Percentiles rank a stretch among this genome's conserved stretches.
Conservation (phyloP, 2,329 filamentous ascomycete species). For the Fusarium sp. region DNA sequence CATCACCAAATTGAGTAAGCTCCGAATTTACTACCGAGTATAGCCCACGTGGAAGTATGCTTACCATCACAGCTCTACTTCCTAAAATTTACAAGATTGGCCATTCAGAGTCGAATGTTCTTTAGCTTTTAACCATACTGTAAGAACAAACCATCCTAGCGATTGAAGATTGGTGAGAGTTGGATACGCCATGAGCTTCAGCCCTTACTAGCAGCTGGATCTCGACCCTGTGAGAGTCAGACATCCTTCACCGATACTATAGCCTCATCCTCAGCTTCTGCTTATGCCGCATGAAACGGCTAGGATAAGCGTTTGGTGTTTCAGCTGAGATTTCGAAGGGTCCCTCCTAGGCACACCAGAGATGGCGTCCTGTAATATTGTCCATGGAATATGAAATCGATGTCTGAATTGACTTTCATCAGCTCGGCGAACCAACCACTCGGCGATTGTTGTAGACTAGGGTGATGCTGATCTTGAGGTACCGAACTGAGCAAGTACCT, state of each 20-base stretch:
- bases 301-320: neutral
- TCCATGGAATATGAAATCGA: neutral
- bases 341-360: neutral
- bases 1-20: neutral
- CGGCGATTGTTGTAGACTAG: neutral
- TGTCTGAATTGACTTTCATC: neutral
- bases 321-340: neutral
- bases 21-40: neutral
- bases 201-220: neutral
- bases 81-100: neutral
- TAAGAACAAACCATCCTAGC: neutral
- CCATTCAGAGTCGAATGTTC: neutral
- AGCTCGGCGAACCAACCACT: neutral
- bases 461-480: neutral
- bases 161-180: neutral
- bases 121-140: rapidly evolving
- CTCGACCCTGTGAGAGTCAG: neutral
- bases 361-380: neutral
- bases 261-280: neutral
- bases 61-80: neutral
- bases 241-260: neutral
- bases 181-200: neutral
- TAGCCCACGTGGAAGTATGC: neutral
- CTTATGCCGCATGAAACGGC: neutral
- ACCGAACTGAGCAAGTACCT: neutral